phyloP scores from a whole-genome alignment of 176 grass and related monocot genomes.

The Aechmea fasciata region DNA sequence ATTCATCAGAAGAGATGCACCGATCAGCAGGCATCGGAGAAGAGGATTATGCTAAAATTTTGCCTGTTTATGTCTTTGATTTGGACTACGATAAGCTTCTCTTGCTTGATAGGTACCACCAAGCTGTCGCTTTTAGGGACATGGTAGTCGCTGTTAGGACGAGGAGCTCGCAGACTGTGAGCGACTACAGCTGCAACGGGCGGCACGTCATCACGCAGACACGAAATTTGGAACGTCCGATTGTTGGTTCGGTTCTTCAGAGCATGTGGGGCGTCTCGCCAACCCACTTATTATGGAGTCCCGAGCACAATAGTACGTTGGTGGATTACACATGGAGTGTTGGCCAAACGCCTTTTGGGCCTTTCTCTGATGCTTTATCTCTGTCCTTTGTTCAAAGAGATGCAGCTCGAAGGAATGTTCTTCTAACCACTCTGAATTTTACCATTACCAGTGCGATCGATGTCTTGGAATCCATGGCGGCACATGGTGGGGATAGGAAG shows the following conservation, averaged over 20 bases:
- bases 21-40: slow-evolving; percentile 39
- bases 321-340: slow-evolving; percentile 93
- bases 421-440: slow-evolving; percentile 76
- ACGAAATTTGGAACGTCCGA: slow-evolving; percentile 63
- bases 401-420: slow-evolving; percentile 79
- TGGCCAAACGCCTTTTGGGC: slow-evolving; percentile 87
- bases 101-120: slow-evolving; percentile 72
- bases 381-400: slow-evolving; percentile 96
- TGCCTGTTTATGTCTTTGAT: slow-evolving; percentile 89
- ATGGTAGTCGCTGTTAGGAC: slow-evolving; percentile 93
- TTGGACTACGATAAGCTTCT: slow-evolving; percentile 76
- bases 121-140: slow-evolving; percentile 70
- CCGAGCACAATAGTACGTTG: slow-evolving; percentile 48
- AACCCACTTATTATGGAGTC: slow-evolving; percentile 69
- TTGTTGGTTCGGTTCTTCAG: slow-evolving; percentile 75
- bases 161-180: slow-evolving; percentile 71
- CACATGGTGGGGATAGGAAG: slow-evolving; percentile 79
- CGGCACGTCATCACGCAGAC: slow-evolving; percentile 69
- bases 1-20: slow-evolving; percentile 60
- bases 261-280: slow-evolving; percentile 90
- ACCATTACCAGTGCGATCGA: slow-evolving; percentile 59
- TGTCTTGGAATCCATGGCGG: slow-evolving; percentile 59
- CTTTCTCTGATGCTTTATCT: slow-evolving; percentile 70
- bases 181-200: slow-evolving; percentile 95
- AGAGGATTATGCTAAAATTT: slow-evolving; percentile 49